These are phyloP conservation scores for Neofusicoccum kwambonambiense DNA, from an alignment of 2,329 filamentous ascomycete genomes.

Conservation along the genomic window DNA sequence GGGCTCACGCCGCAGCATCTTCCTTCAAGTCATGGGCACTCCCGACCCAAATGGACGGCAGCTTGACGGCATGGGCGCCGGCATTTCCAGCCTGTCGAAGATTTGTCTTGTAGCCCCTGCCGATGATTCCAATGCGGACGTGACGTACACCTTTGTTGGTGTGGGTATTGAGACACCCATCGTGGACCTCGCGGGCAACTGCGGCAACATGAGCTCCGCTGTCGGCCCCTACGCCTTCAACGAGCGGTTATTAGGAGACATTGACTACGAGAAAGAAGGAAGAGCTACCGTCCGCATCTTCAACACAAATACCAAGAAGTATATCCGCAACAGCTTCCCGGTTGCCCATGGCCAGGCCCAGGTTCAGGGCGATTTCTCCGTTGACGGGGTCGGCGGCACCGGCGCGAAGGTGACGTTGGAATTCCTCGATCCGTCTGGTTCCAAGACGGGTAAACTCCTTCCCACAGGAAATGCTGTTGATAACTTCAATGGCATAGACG, in stretches of 20 bases:
- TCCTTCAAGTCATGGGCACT: constrained; percentile 61
- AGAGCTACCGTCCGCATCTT: constrained; percentile 57
- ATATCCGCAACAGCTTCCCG: constrained; percentile 59
- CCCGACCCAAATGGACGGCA: constrained; percentile 68
- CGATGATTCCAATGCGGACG: constrained; percentile 50
- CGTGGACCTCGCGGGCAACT: constrained; percentile 69
- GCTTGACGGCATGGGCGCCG: constrained; percentile 69
- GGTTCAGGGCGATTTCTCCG: constrained; percentile 55
- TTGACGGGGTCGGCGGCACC: constrained; percentile 63
- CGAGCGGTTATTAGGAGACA: constrained; percentile 6
- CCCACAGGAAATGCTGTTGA: constrained; percentile 54
- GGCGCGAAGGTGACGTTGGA: constrained; percentile 58
- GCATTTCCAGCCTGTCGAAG: constrained; percentile 68
- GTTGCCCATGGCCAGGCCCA: constrained; percentile 51
- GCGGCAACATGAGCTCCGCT: constrained; percentile 70
- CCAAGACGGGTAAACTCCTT: constrained; percentile 61
- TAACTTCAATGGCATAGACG: constrained; percentile 8
- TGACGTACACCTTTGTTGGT: constrained; percentile 71
- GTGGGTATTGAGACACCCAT: constrained; percentile 61
- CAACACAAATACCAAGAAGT: constrained; percentile 71
- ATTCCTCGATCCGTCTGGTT: constrained; percentile 62
- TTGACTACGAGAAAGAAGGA: constrained; percentile 28
- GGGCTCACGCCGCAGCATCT: constrained; percentile 53
- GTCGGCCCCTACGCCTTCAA: constrained; percentile 61
- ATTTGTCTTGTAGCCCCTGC: constrained; percentile 64